phyloP scores from a whole-genome alignment of 2,329 filamentous ascomycete species.

The Elsinoe batatas region DNA sequence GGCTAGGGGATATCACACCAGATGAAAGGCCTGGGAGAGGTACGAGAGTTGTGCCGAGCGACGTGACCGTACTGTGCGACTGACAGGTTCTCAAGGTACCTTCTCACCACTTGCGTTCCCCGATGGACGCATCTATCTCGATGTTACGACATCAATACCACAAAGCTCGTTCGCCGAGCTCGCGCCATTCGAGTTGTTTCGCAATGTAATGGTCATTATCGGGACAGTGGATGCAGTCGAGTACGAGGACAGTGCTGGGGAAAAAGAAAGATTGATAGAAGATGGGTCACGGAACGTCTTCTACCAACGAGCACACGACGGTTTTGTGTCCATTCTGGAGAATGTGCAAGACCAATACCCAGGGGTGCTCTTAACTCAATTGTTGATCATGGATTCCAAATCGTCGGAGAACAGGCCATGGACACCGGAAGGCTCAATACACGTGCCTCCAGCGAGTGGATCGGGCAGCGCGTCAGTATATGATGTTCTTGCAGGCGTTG shows the following conservation, averaged over 20 bases:
- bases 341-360: conserved; percentile 61
- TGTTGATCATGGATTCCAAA: conserved; percentile 70
- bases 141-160: conserved; percentile 70
- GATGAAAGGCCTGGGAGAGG: conserved; percentile 79
- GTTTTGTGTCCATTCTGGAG: conserved; percentile 12
- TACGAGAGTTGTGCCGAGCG: conserved; percentile 34
- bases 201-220: conserved; percentile 73
- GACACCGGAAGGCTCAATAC: conserved; percentile 54
- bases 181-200: conserved; percentile 81
- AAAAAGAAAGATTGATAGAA: conserved; percentile 45
- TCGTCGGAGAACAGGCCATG: conserved; percentile 45
- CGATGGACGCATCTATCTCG: conserved; percentile 76
- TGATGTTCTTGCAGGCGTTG: conserved; percentile 37
- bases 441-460: conserved; percentile 57
- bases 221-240: conserved; percentile 76
- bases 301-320: conserved; percentile 12
- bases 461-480: conserved; percentile 62
- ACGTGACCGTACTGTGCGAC: not conserved
- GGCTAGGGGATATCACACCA: conserved; percentile 75
- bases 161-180: conserved; percentile 70
- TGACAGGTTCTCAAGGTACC: conserved; percentile 53
- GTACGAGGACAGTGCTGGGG: conserved; percentile 46
- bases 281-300: conserved; percentile 11
- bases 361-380: conserved; percentile 65
- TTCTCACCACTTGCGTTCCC: conserved; percentile 88